These are phyloP conservation scores for Hemisphaericaspora xylanilytica DNA, from an alignment of 1,139 yeast species.

Conservation along the genomic window DNA sequence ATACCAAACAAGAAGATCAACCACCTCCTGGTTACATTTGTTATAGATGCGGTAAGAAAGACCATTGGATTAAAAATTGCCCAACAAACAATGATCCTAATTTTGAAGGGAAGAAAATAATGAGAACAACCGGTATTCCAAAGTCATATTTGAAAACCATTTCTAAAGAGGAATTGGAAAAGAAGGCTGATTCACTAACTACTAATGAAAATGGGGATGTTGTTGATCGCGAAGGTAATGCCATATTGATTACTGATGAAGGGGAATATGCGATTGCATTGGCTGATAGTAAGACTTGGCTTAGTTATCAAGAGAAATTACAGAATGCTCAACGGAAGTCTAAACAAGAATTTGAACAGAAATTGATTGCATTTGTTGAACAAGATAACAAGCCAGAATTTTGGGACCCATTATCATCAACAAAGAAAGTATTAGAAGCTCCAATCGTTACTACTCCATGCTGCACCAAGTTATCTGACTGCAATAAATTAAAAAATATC, in stretches of 20 bases:
- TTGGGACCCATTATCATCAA: conserved; percentile 62
- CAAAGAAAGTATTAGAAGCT: conserved; percentile 57
- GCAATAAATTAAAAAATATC: conserved; percentile 48
- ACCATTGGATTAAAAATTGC: conserved; percentile 95
- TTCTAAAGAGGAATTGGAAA: conserved; percentile 44
- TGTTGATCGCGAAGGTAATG: conserved; percentile 63
- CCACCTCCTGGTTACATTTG: conserved; percentile 97
- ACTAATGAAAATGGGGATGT: conserved; percentile 48
- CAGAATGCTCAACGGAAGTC: conserved; percentile 51
- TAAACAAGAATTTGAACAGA: conserved; percentile 38
- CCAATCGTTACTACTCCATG: conserved; percentile 87
- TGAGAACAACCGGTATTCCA: conserved; percentile 97
- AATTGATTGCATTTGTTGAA: conserved; percentile 34
- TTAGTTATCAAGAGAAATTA: conserved; percentile 72
- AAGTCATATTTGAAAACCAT: conserved; percentile 84
- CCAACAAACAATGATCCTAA: conserved; percentile 92
- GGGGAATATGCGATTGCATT: conserved; percentile 94
- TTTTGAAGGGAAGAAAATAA: conserved; percentile 87
- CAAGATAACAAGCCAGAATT: conserved; percentile 43
- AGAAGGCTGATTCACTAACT: conserved; percentile 51
- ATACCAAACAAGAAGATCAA: conserved; percentile 53
- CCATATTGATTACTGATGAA: conserved; percentile 84
- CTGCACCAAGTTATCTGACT: conserved; percentile 56
- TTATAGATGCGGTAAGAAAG: conserved; percentile 94
- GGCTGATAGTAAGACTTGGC: conserved; percentile 94